Base-by-base conservation (phyloP, 495 filamentous ascomycete genomes). In the Penicillium diatomitis region DNA sequence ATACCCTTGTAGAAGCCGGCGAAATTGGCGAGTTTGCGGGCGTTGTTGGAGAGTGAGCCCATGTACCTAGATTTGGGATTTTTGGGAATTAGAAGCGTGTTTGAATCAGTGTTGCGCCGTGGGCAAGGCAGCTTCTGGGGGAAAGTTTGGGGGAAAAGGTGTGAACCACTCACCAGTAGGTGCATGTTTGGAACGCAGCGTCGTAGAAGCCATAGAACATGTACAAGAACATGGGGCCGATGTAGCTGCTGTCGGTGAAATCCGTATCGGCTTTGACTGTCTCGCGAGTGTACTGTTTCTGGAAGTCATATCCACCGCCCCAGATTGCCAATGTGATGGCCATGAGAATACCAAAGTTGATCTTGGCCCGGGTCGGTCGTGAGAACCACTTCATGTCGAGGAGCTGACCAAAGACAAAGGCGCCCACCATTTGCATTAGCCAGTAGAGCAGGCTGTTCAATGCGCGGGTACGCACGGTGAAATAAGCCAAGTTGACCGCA, bases 1-100 rank as follows among this genome's bases (percentile, higher is more conserved):
- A 97, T 86, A n/a, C 87, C 88, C 62, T 96, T 96, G 78, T 95
- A 96, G 75, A 91, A 96, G 46, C 91, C 91, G 32, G 88, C 82
- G 58, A 92, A 86, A 72, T 96, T 95, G 69, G 91, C 91, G 20
- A 91, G 76, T 60, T 90, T 94, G 60, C 90, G 86, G 52, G 84
- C 80, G 41, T 92, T 94, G 74, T 97, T 96, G 58, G 83, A 87
- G 32, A 95, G 75, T 11, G 89, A 83, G 33, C 91, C 91, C 86
- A 97, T 95, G 69, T 85, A 87, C 85, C 85, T 89, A 52, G 5
- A 50, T 39, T 5, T n/a, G 33, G 8, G 6, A 29, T 12, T 35
- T 47, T 38, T 32, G 45, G 45, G 8, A 3, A 11, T 28, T n/a
- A 8, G 6, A 3, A 6, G 5, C 0, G 20, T 30, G 30, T 3